Base-by-base conservation (phyloP, 148 eudicot species). In the Pharnaceum exiguum region DNA sequence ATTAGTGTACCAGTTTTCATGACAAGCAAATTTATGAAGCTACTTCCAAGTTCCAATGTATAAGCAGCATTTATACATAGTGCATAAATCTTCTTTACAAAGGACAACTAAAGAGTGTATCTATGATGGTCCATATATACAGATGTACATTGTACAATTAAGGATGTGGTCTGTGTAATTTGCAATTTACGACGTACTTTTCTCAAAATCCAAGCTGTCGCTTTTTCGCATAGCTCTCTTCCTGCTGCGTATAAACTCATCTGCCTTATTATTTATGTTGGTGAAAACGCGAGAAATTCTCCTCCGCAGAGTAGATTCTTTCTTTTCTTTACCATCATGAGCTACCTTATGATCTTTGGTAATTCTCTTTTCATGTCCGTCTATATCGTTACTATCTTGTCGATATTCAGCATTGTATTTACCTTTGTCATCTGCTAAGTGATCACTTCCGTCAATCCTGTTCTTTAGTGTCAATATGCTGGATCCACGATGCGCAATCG, bases 171-270 rank as follows among this genome's bases (percentile, higher is more conserved):
- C n/a, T n/a, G n/a, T n/a, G n/a, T n/a, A n/a, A n/a, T n/a, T n/a
- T n/a, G n/a, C n/a, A n/a, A n/a, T n/a, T n/a, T n/a, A n/a, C n/a
- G 10, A 21, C 55, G 46, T 46, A 24, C 24, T 0, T 39, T 62
- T 62, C 18, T 39, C 15, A 5, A 37, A 16, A 39, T 62, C 66
- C 33, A 40, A 17, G 19, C 16, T 24, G 13, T 62, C 40, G 30
- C 39, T 40, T 21, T 18, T 51, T 12, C 29, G 58, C 67, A 63
- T 63, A 21, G 50, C 67, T 29, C 30, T 42, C 27, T 51, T 68
- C 71, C 31, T 67, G 22, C 71, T 49, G 13, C 57, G 51, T 13
- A 67, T 67, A 22, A 58, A 67, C 10, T 57, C 71, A 58, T 50
- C 64, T 1, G 71, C 28, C 42, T 31, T 58, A 10, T 27, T 64